phyloP scores from a whole-genome alignment of 495 filamentous ascomycete genomes.

The Pyrenula massariospora region DNA sequence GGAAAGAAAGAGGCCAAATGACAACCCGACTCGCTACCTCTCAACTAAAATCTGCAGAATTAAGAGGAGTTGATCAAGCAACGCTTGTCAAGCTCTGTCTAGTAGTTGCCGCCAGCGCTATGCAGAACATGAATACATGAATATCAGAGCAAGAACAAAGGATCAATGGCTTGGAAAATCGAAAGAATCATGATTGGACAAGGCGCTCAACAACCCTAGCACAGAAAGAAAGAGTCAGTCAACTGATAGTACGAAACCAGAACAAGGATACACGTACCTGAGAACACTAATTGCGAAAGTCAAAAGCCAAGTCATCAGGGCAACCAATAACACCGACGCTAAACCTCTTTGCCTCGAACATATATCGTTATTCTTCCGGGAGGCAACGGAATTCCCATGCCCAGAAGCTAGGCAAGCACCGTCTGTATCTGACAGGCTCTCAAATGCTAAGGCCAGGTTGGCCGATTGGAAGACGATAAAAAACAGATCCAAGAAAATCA shows the following conservation, averaged over 20 bases:
- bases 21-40: background rate
- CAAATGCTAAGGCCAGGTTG: conserved; percentile 82
- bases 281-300: conserved; percentile 86
- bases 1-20: background rate
- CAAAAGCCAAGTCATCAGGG: conserved; percentile 75
- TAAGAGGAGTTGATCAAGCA: background rate
- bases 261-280: conserved; percentile 49
- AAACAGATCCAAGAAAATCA: conserved; percentile 82
- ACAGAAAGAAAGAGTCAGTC: conserved; percentile 5
- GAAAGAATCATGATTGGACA: conserved; percentile 1
- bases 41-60: too few species aligned
- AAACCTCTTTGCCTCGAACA: conserved; percentile 65
- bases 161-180: too few species aligned
- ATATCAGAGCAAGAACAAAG: too few species aligned
- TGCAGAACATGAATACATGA: too few species aligned
- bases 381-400: conserved; percentile 25
- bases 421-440: conserved; percentile 60
- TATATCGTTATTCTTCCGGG: conserved; percentile 40
- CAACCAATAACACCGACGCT: conserved; percentile 68
- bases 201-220: conserved; percentile 60
- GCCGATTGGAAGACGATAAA: conserved; percentile 96
- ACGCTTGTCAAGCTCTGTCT: too few species aligned
- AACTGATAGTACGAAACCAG: background rate
- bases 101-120: background rate
- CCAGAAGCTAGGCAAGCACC: conserved; percentile 42